Evolutionary conservation across 176 grass and related monocot species (phyloP), one percentile per base, ranked within the genome.

Genomic region (Typha latifolia): DNA sequence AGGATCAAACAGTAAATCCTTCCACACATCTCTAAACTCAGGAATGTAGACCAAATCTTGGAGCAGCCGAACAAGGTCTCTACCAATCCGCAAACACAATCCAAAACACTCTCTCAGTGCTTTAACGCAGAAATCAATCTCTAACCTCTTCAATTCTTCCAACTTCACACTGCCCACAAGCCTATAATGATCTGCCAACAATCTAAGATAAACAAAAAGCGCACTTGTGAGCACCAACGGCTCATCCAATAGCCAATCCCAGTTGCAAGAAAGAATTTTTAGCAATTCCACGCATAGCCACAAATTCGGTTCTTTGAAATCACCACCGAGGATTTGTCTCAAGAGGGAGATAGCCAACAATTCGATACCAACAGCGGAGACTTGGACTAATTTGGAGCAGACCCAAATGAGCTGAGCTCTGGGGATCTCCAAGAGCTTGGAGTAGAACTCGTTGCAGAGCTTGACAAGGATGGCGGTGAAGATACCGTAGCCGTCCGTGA

Each of bases 41-140:
- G 85, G 83, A 63, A 90, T 70, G 5, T 79, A 74, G n/a, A 74
- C 51, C 69, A 90, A 32, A 15, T 97, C 93, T 18, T 92, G 88
- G 29, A 97, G 82, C 21, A 71, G 75, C 61, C 93, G 84, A 63
- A 90, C 79, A 0, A 92, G 83, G 49, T 92, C 93, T 64, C 89
- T 84, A 37, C 85, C 88, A 24, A 97, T 80, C 55, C 80, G 37
- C 27, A 61, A 21, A 49, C 85, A 89, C 16, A 78, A 75, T 24
- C 72, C 59, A 32, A 65, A 84, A 48, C 80, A 78, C 79, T 84
- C 74, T 68, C 70, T 90, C 59, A 97, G 49, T 22, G 63, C 16
- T 9, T 69, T 78, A 43, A 76, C 50, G 47, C 85, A 89, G 72
- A 97, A 92, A 14, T 56, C 47, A 48, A 89, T 75, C 59, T 89